phyloP scores from a whole-genome alignment of 768 basidiomycete genomes.

The Mycena capillaripes region DNA sequence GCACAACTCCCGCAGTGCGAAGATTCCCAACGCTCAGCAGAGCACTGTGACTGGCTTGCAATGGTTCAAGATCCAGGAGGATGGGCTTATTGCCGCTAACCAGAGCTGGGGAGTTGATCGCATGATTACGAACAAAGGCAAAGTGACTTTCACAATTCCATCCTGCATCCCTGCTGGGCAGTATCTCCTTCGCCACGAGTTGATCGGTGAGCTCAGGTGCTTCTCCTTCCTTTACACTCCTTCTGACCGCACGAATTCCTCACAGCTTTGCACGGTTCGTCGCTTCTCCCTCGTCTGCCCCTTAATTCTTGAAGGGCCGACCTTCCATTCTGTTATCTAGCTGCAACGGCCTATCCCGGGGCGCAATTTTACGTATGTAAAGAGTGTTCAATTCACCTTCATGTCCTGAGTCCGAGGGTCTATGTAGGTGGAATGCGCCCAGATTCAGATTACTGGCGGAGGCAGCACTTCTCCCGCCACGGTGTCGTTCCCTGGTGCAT shows the following conservation, averaged over 20 bases:
- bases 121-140: slow-evolving; percentile 56
- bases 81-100: slow-evolving; percentile 45
- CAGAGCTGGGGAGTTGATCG: slow-evolving; percentile 55
- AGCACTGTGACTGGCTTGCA: slow-evolving; percentile 54
- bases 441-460: slow-evolving; percentile 60
- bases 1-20: slow-evolving; percentile 51
- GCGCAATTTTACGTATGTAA: slow-evolving; percentile 68
- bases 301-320: background rate
- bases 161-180: slow-evolving; percentile 35
- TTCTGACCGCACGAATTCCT: background rate
- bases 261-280: slow-evolving; percentile 36
- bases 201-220: slow-evolving; percentile 57
- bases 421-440: slow-evolving; percentile 62
- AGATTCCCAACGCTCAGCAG: slow-evolving; percentile 53
- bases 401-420: background rate
- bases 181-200: slow-evolving; percentile 60
- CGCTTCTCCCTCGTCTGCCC: background rate
- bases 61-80: slow-evolving; percentile 63
- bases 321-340: slow-evolving; percentile 51
- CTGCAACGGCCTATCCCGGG: slow-evolving; percentile 63
- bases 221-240: background rate
- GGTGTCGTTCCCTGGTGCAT: slow-evolving; percentile 64
- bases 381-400: slow-evolving; percentile 6
- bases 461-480: slow-evolving; percentile 58
- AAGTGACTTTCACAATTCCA: slow-evolving; percentile 51